These are phyloP conservation scores for Agapanthus africanus DNA, from an alignment of 106 monocot species.

Conservation along the genomic window DNA sequence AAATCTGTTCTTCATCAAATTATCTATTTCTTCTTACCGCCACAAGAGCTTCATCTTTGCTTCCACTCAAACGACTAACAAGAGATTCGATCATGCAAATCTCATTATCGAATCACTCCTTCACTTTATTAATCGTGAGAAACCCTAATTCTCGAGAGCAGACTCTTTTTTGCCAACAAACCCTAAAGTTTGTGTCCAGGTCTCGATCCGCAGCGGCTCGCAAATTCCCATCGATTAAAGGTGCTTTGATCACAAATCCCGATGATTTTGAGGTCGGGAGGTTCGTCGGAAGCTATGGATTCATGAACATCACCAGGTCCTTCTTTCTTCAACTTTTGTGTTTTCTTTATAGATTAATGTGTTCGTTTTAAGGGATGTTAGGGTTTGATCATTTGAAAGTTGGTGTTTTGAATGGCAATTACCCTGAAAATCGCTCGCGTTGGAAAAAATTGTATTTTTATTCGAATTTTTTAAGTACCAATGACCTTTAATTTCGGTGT, in stretches of 20 bases:
- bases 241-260: conserved; percentile 60
- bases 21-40: too few relatives aligned
- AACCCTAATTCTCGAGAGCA: conserved; percentile 2
- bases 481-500: neutral
- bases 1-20: too few relatives aligned
- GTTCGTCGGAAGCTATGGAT: conserved; percentile 86
- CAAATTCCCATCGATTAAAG: conserved; percentile 5
- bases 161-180: neutral
- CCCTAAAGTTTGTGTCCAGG: neutral
- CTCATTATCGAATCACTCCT: conserved; percentile 3
- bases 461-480: neutral
- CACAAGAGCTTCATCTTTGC: too few relatives aligned
- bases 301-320: conserved; percentile 95
- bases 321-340: too few relatives aligned
- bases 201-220: neutral
- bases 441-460: neutral
- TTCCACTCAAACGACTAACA: too few relatives aligned
- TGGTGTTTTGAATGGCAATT: neutral
- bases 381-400: neutral
- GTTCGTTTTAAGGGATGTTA: neutral
- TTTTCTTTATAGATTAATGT: conserved; percentile 1
- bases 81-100: neutral
- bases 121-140: neutral
- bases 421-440: neutral
- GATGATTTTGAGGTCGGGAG: conserved; percentile 80